Evolutionary conservation across 179 eudicot species (phyloP).

Genomic region (Actinidia arguta): DNA sequence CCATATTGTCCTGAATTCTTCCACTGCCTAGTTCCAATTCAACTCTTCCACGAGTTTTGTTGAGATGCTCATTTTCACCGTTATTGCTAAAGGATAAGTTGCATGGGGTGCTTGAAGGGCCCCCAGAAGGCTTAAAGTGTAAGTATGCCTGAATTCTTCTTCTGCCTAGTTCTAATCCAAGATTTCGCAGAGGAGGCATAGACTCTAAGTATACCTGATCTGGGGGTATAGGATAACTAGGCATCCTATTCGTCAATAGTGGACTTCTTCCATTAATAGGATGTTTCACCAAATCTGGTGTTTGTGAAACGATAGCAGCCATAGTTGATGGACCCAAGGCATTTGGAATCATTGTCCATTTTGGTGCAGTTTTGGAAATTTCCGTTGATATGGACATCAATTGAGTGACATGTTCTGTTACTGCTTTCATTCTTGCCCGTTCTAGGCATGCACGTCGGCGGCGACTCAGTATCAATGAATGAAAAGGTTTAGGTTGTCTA

Average conservation of each 20-base stretch:
- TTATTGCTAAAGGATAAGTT: background rate
- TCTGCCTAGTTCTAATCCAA: slow-evolving; percentile 1
- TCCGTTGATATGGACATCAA: background rate
- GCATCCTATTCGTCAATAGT: background rate
- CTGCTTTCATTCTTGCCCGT: background rate
- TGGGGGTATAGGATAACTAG: background rate
- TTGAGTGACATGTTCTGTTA: background rate
- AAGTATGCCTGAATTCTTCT: background rate
- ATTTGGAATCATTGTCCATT: background rate
- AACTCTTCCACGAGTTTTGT: background rate
- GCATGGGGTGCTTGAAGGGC: slow-evolving; percentile 2
- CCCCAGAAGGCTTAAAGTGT: slow-evolving; percentile 13
- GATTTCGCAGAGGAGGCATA: background rate
- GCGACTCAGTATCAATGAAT: background rate
- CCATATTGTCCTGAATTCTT: background rate
- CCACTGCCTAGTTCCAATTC: slow-evolving; percentile 10
- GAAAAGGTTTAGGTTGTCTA: slow-evolving; percentile 6
- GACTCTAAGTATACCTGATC: background rate
- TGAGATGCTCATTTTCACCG: slow-evolving; percentile 3
- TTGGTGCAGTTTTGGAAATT: background rate
- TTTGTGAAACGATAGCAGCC: background rate
- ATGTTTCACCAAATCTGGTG: background rate
- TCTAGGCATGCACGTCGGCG: background rate
- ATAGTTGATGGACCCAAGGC: background rate
- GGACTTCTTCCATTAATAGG: background rate